A percentile compares a stretch with the other conserved stretches of the same genome.
These are phyloP conservation scores for Adansonia rubrostipa DNA, from an alignment of 441 rosid species.

Conservation along the genomic window DNA sequence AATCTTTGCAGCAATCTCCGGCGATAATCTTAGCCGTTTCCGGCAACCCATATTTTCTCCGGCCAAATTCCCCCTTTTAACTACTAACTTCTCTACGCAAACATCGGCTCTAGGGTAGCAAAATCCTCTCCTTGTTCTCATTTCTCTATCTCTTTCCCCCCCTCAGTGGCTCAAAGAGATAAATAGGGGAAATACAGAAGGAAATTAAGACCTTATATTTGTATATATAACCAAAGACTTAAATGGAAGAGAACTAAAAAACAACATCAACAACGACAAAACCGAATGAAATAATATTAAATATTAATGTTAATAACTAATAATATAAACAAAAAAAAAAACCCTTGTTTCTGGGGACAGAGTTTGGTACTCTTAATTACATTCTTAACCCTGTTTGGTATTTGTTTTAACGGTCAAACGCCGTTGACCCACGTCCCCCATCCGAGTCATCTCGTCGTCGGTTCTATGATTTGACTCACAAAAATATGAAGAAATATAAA, in stretches of 20 bases:
- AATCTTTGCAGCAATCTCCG: constrained; percentile 25
- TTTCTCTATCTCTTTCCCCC: constrained; percentile 26
- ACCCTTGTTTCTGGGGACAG: too few relatives aligned
- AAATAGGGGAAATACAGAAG: not conserved
- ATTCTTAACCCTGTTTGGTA: too few relatives aligned
- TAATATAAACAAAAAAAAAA: too few relatives aligned
- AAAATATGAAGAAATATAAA: too few relatives aligned
- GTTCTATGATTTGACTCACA: too few relatives aligned
- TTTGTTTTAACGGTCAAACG: too few relatives aligned
- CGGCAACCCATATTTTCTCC: constrained; percentile 31
- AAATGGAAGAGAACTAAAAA: not conserved
- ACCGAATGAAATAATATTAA: too few relatives aligned
- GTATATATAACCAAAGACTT: too few relatives aligned
- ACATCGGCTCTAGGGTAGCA: constrained; percentile 46
- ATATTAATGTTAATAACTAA: too few relatives aligned
- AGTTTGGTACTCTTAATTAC: too few relatives aligned
- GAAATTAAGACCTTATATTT: not conserved
- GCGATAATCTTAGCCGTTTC: constrained; percentile 43
- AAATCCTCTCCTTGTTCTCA: constrained; percentile 62
- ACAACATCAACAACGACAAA: not conserved
- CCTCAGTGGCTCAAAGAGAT: not conserved
- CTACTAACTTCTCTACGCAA: constrained; percentile 26
- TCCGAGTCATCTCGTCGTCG: too few relatives aligned
- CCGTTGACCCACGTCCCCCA: too few relatives aligned
- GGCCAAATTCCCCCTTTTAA: constrained; percentile 35